A percentile compares a stretch with the other conserved stretches of the same genome.
Conservation (phyloP, 2,329 filamentous ascomycete species). For the Capronia epimyces region DNA sequence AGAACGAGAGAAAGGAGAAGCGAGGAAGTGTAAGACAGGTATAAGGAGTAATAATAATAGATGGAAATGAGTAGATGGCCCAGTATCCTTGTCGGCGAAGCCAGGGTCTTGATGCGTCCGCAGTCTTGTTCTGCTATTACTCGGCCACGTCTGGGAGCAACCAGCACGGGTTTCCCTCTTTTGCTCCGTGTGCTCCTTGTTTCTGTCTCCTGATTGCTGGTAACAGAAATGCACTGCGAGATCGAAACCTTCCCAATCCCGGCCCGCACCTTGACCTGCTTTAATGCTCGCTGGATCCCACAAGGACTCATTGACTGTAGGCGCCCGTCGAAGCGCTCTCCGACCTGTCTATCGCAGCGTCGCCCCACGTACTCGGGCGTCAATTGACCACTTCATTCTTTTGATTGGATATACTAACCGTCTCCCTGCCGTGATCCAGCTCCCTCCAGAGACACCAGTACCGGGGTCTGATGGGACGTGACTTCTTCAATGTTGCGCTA, state of each 20-base stretch:
- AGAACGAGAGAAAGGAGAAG: slow-evolving; percentile 5
- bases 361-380: slow-evolving; percentile 23
- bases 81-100: not conserved
- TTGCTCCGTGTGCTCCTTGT: not conserved
- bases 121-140: not conserved
- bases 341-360: slow-evolving; percentile 8
- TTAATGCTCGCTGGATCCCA: not conserved
- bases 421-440: not conserved
- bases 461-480: not conserved
- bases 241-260: not conserved
- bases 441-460: slow-evolving; percentile 1
- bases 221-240: not conserved
- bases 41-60: not conserved
- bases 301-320: slow-evolving; percentile 10
- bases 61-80: no score
- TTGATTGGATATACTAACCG: slow-evolving; percentile 10
- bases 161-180: not conserved
- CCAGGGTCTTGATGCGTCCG: not conserved
- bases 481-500: not conserved
- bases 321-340: slow-evolving; percentile 22
- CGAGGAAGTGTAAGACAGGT: not conserved
- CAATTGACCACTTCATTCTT: slow-evolving; percentile 9
- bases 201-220: not conserved
- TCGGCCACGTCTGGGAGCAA: no score
- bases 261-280: not conserved